phyloP scores from a whole-genome alignment of 1,284 basidiomycete genomes.

The Apiotrichum brassicae region DNA sequence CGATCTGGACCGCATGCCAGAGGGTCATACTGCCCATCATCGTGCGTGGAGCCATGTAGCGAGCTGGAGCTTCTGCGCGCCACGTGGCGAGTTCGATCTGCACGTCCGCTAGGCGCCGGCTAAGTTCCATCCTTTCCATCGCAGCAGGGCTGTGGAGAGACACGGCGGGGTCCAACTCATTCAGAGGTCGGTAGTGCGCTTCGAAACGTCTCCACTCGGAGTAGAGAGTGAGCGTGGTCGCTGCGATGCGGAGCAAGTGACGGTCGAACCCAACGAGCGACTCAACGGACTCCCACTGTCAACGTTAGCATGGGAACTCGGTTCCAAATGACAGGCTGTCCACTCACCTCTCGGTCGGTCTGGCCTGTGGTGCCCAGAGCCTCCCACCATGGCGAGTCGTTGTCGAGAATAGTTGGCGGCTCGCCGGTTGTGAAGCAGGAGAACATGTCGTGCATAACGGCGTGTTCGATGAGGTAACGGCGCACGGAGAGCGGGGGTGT shows the following conservation, averaged over 20 bases:
- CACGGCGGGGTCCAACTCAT: conserved; percentile 13
- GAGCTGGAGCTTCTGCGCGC: conserved; percentile 17
- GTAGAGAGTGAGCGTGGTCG: conserved; percentile 11
- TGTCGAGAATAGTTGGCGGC: conserved; percentile 19
- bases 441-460: conserved; percentile 27
- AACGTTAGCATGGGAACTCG: no score
- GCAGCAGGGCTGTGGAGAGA: conserved; percentile 14
- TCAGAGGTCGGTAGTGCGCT: conserved; percentile 16
- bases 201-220: conserved; percentile 15
- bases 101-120: conserved; percentile 11
- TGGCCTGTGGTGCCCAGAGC: conserved; percentile 16
- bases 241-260: conserved; percentile 18
- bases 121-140: conserved; percentile 15
- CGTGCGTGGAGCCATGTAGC: conserved; percentile 22
- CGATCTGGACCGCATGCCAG: conserved; percentile 34
- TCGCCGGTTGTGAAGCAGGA: conserved; percentile 22
- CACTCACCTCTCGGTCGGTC: conserved; percentile 16
- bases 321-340: conserved; percentile 1
- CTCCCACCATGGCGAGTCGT: conserved; percentile 30
- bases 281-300: conserved; percentile 31
- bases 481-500: conserved; percentile 5
- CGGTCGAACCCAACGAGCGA: conserved; percentile 29
- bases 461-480: conserved; percentile 28
- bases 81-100: conserved; percentile 18
- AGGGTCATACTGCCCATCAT: conserved; percentile 30